phyloP scores from a whole-genome alignment of 805 yeast genomes.

The Brettanomyces anomalus region DNA sequence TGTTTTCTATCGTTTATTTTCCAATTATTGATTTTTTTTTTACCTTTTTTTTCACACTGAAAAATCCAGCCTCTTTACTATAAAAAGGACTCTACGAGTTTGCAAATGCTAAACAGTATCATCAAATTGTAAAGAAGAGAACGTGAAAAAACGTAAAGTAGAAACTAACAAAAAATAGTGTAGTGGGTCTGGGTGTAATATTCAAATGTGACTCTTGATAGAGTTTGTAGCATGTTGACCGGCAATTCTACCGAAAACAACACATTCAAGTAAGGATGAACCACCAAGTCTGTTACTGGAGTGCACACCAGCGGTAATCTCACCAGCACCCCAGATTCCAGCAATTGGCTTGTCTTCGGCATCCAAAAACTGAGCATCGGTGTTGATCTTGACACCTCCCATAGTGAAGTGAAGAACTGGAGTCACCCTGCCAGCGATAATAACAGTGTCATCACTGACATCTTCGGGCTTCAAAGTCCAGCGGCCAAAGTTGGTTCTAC shows the following conservation, averaged over 20 bases:
- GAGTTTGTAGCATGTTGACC: slow-evolving; percentile 27
- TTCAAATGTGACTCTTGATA: slow-evolving; percentile 2
- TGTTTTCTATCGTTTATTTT: too few species aligned
- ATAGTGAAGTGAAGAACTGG: slow-evolving; percentile 57
- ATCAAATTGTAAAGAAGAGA: too few species aligned
- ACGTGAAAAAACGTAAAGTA: too few species aligned
- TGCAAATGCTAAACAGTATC: too few species aligned
- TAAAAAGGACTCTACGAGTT: too few species aligned
- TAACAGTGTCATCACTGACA: slow-evolving; percentile 15
- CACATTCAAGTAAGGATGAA: slow-evolving; percentile 52
- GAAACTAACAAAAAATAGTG: too few species aligned
- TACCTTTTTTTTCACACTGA: too few species aligned
- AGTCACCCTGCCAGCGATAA: slow-evolving; percentile 44
- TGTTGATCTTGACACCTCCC: slow-evolving; percentile 57
- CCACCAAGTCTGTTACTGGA: slow-evolving; percentile 61
- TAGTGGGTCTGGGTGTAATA: too few species aligned
- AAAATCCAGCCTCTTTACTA: too few species aligned
- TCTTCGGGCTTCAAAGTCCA: slow-evolving; percentile 9
- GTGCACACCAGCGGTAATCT: slow-evolving; percentile 63
- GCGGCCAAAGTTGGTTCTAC: slow-evolving; percentile 11
- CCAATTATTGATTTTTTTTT: too few species aligned
- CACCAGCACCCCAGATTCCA: slow-evolving; percentile 59
- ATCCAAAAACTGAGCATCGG: slow-evolving; percentile 31
- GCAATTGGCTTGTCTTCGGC: slow-evolving; percentile 23
- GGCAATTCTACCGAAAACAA: slow-evolving; percentile 52